A percentile compares a stretch with the other conserved stretches of the same genome.
These are phyloP conservation scores for Beauveria sp. DNA, from an alignment of 2,329 filamentous ascomycete genomes.

Conservation along the genomic window DNA sequence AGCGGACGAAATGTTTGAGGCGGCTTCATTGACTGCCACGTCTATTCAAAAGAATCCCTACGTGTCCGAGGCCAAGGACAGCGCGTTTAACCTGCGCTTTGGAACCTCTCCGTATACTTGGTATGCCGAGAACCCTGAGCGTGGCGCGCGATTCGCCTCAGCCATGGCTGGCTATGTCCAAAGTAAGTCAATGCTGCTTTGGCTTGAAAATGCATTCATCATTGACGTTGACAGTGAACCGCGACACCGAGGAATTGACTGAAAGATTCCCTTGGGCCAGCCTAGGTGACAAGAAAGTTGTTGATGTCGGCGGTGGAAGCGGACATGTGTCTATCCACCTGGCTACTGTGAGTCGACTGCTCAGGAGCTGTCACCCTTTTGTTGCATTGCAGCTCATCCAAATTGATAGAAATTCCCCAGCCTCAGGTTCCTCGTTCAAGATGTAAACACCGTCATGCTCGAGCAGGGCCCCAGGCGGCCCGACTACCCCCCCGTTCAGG, in stretches of 20 bases:
- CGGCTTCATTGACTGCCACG: slow-evolving; percentile 13
- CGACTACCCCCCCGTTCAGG: slow-evolving; percentile 8
- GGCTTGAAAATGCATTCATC: neutral
- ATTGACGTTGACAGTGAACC: slow-evolving; percentile 4
- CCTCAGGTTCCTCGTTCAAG: slow-evolving; percentile 20
- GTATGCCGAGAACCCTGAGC: slow-evolving; percentile 13
- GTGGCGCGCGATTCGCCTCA: slow-evolving; percentile 12
- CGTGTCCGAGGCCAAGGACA: slow-evolving; percentile 14
- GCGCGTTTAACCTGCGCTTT: slow-evolving; percentile 14
- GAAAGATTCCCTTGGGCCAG: slow-evolving; percentile 15
- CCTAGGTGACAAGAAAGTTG: slow-evolving; percentile 15
- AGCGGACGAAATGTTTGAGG: slow-evolving; percentile 22
- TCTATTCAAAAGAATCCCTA: slow-evolving; percentile 16
- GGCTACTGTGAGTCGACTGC: neutral
- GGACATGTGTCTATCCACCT: slow-evolving; percentile 15
- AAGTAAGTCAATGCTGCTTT: neutral
- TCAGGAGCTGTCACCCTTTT: neutral
- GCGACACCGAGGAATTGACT: slow-evolving; percentile 12
- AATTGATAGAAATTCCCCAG: slow-evolving; percentile 13
- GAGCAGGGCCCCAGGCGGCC: slow-evolving; percentile 12
- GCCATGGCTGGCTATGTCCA: slow-evolving; percentile 13
- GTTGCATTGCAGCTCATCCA: neutral
- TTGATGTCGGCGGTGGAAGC: slow-evolving; percentile 21
- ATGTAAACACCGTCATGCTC: slow-evolving; percentile 16
- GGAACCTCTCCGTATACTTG: slow-evolving; percentile 15